Conservation (phyloP, 768 basidiomycete species). For the Mycena leptocephala region DNA sequence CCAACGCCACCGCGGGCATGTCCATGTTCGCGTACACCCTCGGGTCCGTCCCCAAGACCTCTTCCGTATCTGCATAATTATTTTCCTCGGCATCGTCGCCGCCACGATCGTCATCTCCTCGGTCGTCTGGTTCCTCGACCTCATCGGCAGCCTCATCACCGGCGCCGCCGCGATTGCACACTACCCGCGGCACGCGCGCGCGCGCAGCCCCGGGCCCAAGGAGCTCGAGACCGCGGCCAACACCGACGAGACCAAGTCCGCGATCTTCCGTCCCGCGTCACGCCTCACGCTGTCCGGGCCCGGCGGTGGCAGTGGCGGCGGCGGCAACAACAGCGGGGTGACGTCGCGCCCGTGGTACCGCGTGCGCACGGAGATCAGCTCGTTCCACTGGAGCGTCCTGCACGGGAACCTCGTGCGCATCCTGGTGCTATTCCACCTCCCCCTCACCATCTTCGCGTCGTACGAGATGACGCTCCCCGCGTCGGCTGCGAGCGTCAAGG, state of each 20-base stretch:
- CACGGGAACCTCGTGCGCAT: slow-evolving; percentile 95
- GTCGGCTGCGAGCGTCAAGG: slow-evolving; percentile 66
- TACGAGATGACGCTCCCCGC: slow-evolving; percentile 85
- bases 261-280: slow-evolving; percentile 36
- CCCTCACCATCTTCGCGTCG: slow-evolving; percentile 92
- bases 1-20: slow-evolving; percentile 77
- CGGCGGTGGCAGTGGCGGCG: slow-evolving; percentile 35
- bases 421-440: slow-evolving; percentile 94
- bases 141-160: slow-evolving; percentile 57
- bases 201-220: slow-evolving; percentile 35
- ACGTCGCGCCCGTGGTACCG: slow-evolving; percentile 65
- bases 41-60: slow-evolving; percentile 89
- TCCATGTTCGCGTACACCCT: slow-evolving; percentile 88
- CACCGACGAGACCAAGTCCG: slow-evolving; percentile 25
- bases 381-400: slow-evolving; percentile 86
- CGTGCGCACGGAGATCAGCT: slow-evolving; percentile 74
- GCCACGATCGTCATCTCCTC: slow-evolving; percentile 80
- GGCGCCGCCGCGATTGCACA: slow-evolving; percentile 28
- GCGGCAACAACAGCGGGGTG: slow-evolving; percentile 40
- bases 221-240: slow-evolving; percentile 53
- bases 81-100: slow-evolving; percentile 88
- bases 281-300: slow-evolving; percentile 26
- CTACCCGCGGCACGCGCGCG: slow-evolving; percentile 40
- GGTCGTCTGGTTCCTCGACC: slow-evolving; percentile 83
- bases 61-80: slow-evolving; percentile 84